Evolutionary conservation across 2,329 filamentous ascomycete species (phyloP), one percentile per base, ranked within the genome.

Genomic region (Colletotrichum liriopes): DNA sequence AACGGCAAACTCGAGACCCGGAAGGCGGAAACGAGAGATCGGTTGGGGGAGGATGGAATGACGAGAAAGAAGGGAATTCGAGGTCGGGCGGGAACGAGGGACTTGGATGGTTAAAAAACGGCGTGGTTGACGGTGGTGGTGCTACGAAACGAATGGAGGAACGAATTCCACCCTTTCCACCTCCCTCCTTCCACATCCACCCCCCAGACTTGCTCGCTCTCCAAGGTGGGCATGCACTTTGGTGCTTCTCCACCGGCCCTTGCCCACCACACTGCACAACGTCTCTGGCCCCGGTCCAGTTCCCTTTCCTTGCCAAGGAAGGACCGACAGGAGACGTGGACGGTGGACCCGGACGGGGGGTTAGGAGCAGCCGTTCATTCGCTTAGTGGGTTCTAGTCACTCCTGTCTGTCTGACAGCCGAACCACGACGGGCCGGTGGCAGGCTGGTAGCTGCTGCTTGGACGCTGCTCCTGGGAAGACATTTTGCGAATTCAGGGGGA

Each of bases 241-340:
- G 37, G 35, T 11, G n/a, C 41, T 35, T 61, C 54, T 59, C 45
- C 56, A 35, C 67, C 41, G 26, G 65, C 35, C 29, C 47, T 52
- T 37, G 45, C n/a, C 45, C n/a, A 26, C 45, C n/a, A 26, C 39
- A 49, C 23, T 26, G 47, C 47, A 29, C 49, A 29, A 49, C 58
- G 16, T 61, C 43, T 61, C 29, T 37, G 29, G 64, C 64, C 55
- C 64, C 61, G 58, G 68, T 43, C 64, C 68, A 68, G 29, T 58
- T 62, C 43, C 52, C 69, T 47, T 59, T 69, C 60, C 66, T 60
- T 72, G 70, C 54, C 70, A 70, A 72, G 70, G 47, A 72, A 70
- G 60, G 65, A 65, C 70, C 70, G 65, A 70, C 70, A 72, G 65
- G 66, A 72, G 70, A 55, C 65, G 70, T 65, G 47, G 59, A 72